These are phyloP conservation scores for Massospora cicadina DNA, from an alignment of 371 early-diverging fungal species.

Conservation along the genomic window DNA sequence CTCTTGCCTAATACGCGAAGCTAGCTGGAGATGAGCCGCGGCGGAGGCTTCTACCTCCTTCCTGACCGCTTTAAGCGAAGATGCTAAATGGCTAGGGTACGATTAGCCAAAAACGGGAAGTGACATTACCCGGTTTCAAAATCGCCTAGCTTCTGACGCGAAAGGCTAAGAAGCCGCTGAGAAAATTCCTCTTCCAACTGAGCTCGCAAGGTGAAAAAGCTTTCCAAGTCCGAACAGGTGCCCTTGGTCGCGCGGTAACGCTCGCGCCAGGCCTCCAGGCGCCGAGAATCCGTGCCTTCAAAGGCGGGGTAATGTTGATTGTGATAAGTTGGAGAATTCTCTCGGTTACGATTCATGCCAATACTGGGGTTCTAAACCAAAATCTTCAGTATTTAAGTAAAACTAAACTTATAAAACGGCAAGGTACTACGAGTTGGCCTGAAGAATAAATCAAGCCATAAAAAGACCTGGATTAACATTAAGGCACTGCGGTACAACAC, in stretches of 20 bases:
- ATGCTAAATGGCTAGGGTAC: neutral
- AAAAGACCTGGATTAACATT: neutral
- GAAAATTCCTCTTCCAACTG: conserved; percentile 10
- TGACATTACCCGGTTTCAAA: neutral
- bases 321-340: neutral
- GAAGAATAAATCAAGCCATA: neutral
- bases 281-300: neutral
- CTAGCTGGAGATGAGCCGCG: neutral
- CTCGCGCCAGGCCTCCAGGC: neutral
- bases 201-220: conserved; percentile 4
- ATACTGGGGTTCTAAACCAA: neutral
- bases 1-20: neutral
- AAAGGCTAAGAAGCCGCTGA: neutral
- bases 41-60: neutral
- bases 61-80: neutral
- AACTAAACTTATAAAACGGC: too few species aligned
- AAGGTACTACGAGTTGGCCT: too few species aligned
- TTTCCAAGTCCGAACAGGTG: neutral
- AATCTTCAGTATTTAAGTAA: neutral
- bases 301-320: neutral
- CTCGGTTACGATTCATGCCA: neutral
- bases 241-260: conserved; percentile 3
- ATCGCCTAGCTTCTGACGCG: neutral
- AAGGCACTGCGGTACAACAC: neutral
- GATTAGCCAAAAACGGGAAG: neutral